phyloP scores from a whole-genome alignment of 2,329 filamentous ascomycete genomes.

The Teratosphaeria pseudoeucalypti region DNA sequence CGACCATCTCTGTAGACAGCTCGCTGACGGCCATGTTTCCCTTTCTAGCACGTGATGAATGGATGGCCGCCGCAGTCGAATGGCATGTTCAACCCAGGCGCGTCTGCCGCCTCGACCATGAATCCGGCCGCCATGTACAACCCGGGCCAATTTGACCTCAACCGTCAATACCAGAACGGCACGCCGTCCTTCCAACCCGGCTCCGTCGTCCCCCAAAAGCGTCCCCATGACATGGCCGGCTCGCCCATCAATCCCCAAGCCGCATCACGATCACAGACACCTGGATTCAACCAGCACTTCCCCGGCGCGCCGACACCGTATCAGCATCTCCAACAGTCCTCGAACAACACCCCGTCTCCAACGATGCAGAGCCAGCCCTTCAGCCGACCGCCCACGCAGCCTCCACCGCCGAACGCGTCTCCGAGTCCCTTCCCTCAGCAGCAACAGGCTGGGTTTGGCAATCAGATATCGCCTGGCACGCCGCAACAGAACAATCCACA shows the following conservation, averaged over 20 bases:
- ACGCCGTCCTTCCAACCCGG: conserved; percentile 63
- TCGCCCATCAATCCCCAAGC: conserved; percentile 70
- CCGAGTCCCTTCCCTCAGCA: conserved; percentile 63
- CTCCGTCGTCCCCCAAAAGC: conserved; percentile 80
- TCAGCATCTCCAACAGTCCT: conserved; percentile 64
- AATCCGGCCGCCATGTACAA: conserved; percentile 33
- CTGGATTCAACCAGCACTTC: conserved; percentile 45
- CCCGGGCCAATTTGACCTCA: conserved; percentile 34
- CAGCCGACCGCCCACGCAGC: conserved; percentile 40
- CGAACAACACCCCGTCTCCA: conserved; percentile 82
- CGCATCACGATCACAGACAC: conserved; percentile 78
- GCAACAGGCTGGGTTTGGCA: conserved; percentile 24
- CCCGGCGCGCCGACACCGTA: conserved; percentile 59
- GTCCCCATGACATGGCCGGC: conserved; percentile 74
- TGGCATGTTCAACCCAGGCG: conserved; percentile 13
- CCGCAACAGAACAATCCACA: conserved; percentile 1
- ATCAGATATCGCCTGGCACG: conserved; percentile 29
- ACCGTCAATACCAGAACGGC: conserved; percentile 52
- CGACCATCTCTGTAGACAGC: background rate
- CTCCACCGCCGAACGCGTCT: conserved; percentile 65
- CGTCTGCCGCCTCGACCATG: conserved; percentile 9
- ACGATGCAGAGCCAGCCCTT: conserved; percentile 76
- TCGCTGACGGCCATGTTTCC: conserved; percentile 1
- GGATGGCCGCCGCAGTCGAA: conserved; percentile 16
- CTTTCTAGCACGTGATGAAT: conserved; percentile 9